phyloP scores from a whole-genome alignment of 192 early-diverging fungal genomes.

The Gigaspora rosea region DNA sequence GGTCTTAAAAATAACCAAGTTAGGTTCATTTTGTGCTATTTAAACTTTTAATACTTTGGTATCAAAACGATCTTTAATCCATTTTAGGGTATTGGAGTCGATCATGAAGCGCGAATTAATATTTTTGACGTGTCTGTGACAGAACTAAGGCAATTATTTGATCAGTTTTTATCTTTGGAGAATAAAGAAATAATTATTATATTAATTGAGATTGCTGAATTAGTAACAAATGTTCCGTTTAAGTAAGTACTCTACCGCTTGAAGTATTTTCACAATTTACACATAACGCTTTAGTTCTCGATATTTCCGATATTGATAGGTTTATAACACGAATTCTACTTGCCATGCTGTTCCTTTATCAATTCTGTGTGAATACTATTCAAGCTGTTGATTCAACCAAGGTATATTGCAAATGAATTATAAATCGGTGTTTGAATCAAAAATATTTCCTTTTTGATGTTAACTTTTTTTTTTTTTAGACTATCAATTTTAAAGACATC shows the following conservation, averaged over 20 bases:
- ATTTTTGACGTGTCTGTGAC: too few relatives aligned
- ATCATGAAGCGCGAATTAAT: too few relatives aligned
- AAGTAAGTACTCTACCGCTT: not conserved
- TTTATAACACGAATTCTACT: slow-evolving; percentile 10
- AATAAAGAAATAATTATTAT: not conserved
- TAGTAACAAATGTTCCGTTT: not conserved
- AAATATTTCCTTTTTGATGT: not conserved
- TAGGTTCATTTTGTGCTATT: not conserved
- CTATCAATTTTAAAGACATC: slow-evolving; percentile 7
- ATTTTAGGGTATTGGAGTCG: too few relatives aligned
- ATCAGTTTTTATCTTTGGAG: not conserved
- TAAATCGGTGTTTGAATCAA: not conserved
- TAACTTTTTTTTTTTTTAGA: not conserved
- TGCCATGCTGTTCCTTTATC: not conserved
- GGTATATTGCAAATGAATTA: not conserved
- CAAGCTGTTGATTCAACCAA: not conserved
- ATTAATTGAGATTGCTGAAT: slow-evolving; percentile 8
- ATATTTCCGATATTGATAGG: not conserved
- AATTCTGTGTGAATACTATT: not conserved
- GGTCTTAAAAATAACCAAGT: not conserved
- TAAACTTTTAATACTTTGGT: too few relatives aligned
- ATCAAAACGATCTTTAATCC: too few relatives aligned
- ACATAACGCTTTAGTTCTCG: too few relatives aligned
- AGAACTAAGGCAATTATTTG: not conserved
- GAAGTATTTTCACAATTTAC: too few relatives aligned